Base-by-base conservation (phyloP, 148 eudicot genomes). In the Rhododendron williamsianum region DNA sequence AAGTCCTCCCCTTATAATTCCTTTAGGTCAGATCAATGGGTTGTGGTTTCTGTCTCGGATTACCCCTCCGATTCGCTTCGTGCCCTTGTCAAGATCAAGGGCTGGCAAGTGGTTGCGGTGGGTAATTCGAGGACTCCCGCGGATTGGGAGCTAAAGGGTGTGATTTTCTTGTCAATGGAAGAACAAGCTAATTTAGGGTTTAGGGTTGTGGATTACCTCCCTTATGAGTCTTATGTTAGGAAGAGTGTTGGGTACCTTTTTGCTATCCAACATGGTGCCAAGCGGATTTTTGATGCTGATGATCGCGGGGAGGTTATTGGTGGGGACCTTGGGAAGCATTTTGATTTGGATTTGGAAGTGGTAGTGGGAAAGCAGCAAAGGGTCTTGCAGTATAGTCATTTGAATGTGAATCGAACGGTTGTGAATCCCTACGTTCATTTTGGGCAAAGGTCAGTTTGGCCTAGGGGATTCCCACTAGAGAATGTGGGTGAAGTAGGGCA, bases 381-480 rank as follows among this genome's bases (percentile, higher is more conserved):
- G 36, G 36, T 89, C 27, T 80, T 89, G 81, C 89, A 87, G 76
- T 89, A 89, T 78, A 78, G 38, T 56, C 46, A 82, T 21, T 78
- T 18, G 19, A 85, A 89, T 27, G 72, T 78, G 9, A 89, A 89
- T 89, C 51, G 87, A 67, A 89, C 89, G 0, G 89, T 89, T 54
- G 89, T 89, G 41, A 89, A 89, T 78, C 90, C 90, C 0, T 89
- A 89, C 38, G 82, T 89, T 6, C 90, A 89, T 89, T 89, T 87
- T 41, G 90, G 90, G 56, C 90, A 89, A 78, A 81, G 90, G 48
- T 89, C 90, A 3, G 87, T 89, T 84, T 89, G 90, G 90, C 90
- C 90, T 4, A 84, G 90, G 72, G 90, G 90, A 7, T 85, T 89
- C 78, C 90, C 90, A 2, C 79, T 89, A 25, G 90, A 89, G 25